These are phyloP conservation scores for Penicillium fuscoglaucum DNA, from an alignment of 2,329 filamentous ascomycete species.

Conservation along the genomic window DNA sequence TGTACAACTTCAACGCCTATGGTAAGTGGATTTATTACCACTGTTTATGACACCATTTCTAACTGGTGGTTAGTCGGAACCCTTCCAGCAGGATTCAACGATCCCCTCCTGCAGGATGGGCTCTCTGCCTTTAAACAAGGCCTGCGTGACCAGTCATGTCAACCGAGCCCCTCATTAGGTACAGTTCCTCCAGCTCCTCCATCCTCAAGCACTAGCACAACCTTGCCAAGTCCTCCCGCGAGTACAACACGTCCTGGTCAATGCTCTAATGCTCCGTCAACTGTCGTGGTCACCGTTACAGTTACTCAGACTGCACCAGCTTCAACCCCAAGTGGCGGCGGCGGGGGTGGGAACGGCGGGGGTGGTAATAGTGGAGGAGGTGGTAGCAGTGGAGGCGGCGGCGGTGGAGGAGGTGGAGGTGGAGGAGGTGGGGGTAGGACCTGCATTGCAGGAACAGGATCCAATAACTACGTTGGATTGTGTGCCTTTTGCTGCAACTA, in stretches of 20 bases:
- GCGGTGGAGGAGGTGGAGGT: not conserved
- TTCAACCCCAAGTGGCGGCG: not conserved
- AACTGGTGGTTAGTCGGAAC: constrained; percentile 21
- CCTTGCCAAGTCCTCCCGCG: not conserved
- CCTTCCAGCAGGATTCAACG: constrained; percentile 21
- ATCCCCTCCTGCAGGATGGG: constrained; percentile 23
- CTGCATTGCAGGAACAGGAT: constrained; percentile 32
- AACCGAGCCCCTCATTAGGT: constrained; percentile 26
- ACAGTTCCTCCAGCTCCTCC: constrained; percentile 14
- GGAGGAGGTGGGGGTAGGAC: constrained; percentile 3
- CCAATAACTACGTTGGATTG: constrained; percentile 32
- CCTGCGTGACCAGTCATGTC: constrained; percentile 23
- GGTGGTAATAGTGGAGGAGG: not conserved
- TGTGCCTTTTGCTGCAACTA: constrained; percentile 34
- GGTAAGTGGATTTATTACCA: constrained; percentile 4
- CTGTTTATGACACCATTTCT: not conserved
- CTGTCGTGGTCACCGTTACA: constrained; percentile 8
- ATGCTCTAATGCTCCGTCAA: not conserved
- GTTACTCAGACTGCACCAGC: constrained; percentile 4
- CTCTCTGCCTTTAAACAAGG: constrained; percentile 25
- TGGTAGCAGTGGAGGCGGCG: not conserved
- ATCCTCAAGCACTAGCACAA: not conserved
- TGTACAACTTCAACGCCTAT: constrained; percentile 49
- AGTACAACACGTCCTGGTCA: not conserved
- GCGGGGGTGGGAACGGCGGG: not conserved